Evolutionary conservation across 139 green algal species (phyloP).

Genomic region (Closterium sp.): DNA sequence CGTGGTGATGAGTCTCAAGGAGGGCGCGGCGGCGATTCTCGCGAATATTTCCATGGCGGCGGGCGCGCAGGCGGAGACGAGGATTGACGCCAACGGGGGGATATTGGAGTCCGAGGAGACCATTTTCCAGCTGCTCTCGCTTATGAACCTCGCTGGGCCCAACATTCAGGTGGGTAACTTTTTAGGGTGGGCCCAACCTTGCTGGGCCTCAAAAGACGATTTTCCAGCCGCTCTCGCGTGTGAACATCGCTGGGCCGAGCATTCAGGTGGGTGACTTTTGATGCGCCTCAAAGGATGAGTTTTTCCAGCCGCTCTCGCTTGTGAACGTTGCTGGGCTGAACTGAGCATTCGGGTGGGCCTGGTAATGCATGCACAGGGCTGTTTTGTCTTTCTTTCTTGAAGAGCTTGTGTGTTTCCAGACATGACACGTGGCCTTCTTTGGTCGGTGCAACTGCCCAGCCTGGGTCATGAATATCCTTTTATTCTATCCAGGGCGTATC

Average conservation of each 20-base stretch:
- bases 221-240: constrained; percentile 35
- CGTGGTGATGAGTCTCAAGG: constrained; percentile 36
- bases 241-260: constrained; percentile 5
- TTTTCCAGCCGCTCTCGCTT: neutral
- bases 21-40: constrained; percentile 28
- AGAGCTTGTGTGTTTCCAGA: too few species aligned
- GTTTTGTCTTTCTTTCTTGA: too few species aligned
- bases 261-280: constrained; percentile 1
- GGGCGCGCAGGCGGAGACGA: neutral
- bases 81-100: neutral
- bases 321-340: neutral
- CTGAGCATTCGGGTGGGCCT: too few species aligned
- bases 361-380: too few species aligned
- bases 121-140: constrained; percentile 37
- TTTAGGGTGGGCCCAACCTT: too few species aligned
- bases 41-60: constrained; percentile 32
- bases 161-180: constrained; percentile 2
- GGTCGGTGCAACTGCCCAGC: too few species aligned
- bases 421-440: too few species aligned
- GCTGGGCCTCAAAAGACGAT: too few species aligned
- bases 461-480: too few species aligned
- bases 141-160: constrained; percentile 10
- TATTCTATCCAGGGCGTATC: too few species aligned
- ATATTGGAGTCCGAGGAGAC: constrained; percentile 37
- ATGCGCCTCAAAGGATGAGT: too few species aligned